These are phyloP conservation scores for Bipolaris cookei DNA, from an alignment of 2,329 filamentous ascomycete species.

Conservation along the genomic window DNA sequence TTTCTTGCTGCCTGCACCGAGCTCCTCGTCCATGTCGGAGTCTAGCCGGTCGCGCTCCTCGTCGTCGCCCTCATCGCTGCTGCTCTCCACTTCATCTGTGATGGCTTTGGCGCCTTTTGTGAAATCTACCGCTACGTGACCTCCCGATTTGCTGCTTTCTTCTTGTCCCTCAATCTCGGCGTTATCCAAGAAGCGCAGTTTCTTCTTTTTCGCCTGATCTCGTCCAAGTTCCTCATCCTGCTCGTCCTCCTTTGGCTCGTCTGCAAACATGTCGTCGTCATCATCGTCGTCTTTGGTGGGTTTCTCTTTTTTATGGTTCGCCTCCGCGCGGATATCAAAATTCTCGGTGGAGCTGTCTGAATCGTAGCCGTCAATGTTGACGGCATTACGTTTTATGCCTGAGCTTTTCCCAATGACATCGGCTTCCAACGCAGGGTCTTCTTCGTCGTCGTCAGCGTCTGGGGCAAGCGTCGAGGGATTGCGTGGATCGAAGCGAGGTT, in stretches of 20 bases:
- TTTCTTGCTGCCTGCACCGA: constrained; percentile 89
- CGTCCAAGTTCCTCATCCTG: constrained; percentile 60
- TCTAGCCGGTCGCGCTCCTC: constrained; percentile 71
- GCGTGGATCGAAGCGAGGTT: constrained; percentile 89
- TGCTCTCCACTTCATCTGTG: constrained; percentile 69
- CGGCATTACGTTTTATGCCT: constrained; percentile 85
- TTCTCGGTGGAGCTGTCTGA: constrained; percentile 91
- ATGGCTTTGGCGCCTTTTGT: constrained; percentile 41
- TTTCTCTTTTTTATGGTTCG: constrained; percentile 55
- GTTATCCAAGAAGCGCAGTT: constrained; percentile 64
- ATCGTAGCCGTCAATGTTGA: constrained; percentile 97
- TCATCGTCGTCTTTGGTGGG: constrained; percentile 57
- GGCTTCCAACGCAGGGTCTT: constrained; percentile 80
- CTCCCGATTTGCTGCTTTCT: constrained; percentile 72
- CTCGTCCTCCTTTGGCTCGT: constrained; percentile 64
- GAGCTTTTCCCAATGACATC: constrained; percentile 84
- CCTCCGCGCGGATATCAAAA: constrained; percentile 76
- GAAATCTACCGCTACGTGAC: constrained; percentile 68
- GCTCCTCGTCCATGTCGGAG: constrained; percentile 78
- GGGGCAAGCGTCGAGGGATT: constrained; percentile 92
- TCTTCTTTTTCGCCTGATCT: constrained; percentile 66
- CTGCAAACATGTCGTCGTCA: constrained; percentile 83
- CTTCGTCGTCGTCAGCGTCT: constrained; percentile 76
- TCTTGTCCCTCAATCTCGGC: constrained; percentile 82
- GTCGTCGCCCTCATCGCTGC: constrained; percentile 65